Evolutionary conservation across 352 stramenopile genomes (phyloP), one percentile per base, ranked within the genome.

Genomic region (Peronosclerospora sorghi): DNA sequence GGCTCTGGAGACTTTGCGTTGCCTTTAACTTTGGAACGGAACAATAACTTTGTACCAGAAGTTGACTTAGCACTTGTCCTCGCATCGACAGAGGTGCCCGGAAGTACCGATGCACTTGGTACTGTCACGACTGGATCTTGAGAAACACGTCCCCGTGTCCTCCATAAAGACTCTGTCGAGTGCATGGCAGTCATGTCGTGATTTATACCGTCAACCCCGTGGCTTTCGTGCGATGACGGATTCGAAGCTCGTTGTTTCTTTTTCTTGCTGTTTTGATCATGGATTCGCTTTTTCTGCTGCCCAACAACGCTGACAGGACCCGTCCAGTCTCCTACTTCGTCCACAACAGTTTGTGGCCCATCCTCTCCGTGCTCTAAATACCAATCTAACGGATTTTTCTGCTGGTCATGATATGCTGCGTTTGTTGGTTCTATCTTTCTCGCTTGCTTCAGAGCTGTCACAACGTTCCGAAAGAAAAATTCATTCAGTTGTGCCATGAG

Each of bases 281-380:
- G 15, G 32, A 20, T 23, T 51, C 26, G 21, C 21, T 26, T 26
- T 35, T 36, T 46, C 18, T 47, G 29, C 19, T 51, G 38, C 41
- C 35, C 13, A 15, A n/a, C 20, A 32, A 21, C 1, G 12, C 14
- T 10, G 7, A n/a, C 6, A 2, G 42, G 40, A 12, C 27, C 45
- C 5, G 43, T 55, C 64, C 64, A 74, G 4, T 57, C 60, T 21
- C 53, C 56, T 40, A 74, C 60, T 17, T 60, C 24, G 28, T 71
- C 56, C 32, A 69, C 54, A 35, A 74, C 71, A 15, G 18, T 32
- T 30, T 58, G 50, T 7, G 63, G 30, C 28, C 32, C 47, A 0
- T 58, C 41, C 7, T 62, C 57, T 26, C 57, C 52, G 17, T 45
- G 40, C 29, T 55, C 34, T 41, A 71, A 40, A 28, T 74, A 74